These are phyloP conservation scores for Metarhizium guizhouense DNA, from an alignment of 2,329 filamentous ascomycete species.

Conservation along the genomic window DNA sequence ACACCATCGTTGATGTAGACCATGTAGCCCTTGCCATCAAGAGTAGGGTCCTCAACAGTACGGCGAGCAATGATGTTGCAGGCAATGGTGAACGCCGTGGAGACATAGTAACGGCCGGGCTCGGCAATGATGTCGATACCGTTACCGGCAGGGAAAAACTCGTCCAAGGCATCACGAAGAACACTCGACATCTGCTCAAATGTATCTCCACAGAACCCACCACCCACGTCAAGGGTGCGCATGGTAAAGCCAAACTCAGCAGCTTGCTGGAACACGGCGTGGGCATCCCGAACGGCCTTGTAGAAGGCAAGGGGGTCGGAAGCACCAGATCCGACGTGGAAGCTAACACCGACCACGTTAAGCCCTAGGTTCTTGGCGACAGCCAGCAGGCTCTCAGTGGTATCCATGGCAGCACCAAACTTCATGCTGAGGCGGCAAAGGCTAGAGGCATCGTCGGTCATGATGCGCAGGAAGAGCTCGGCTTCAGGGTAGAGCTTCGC, in stretches of 20 bases:
- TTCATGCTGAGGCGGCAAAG: constrained; percentile 94
- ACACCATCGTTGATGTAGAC: constrained; percentile 95
- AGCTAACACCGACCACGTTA: constrained; percentile 91
- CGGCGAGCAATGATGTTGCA: constrained; percentile 95
- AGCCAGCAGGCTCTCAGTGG: constrained; percentile 65
- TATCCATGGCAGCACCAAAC: constrained; percentile 86
- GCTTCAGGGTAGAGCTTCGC: constrained; percentile 83
- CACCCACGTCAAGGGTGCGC: constrained; percentile 86
- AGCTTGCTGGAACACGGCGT: constrained; percentile 81
- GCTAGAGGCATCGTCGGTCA: constrained; percentile 92
- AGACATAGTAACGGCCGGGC: constrained; percentile 93
- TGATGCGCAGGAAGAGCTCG: constrained; percentile 87
- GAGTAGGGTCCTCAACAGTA: constrained; percentile 64
- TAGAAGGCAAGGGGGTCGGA: constrained; percentile 87
- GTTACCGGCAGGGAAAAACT: constrained; percentile 68
- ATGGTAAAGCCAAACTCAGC: constrained; percentile 66
- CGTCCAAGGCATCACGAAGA: constrained; percentile 70
- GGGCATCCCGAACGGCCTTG: constrained; percentile 84
- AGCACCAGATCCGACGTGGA: constrained; percentile 94
- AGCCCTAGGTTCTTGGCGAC: constrained; percentile 75
- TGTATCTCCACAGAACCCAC: constrained; percentile 82
- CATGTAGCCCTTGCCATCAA: constrained; percentile 74
- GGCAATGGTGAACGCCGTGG: constrained; percentile 85
- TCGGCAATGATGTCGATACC: constrained; percentile 85
- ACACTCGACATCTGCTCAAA: constrained; percentile 86